Percentiles rank a stretch among this genome's conserved stretches.
Evolutionary conservation across 768 basidiomycete species (phyloP).

Genomic region (Lepiota brunneoincarnata): DNA sequence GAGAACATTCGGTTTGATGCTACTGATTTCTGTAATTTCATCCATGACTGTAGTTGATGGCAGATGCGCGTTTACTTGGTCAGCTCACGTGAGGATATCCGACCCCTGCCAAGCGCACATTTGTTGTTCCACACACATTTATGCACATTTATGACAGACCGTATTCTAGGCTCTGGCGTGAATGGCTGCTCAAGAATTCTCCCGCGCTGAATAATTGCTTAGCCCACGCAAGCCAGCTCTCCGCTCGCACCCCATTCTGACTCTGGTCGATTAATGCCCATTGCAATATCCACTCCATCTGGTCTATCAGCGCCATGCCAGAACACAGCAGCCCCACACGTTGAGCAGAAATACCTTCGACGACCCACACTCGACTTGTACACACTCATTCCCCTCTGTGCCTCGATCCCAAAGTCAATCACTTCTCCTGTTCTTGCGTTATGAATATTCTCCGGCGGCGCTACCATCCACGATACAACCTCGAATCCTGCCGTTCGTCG

Average conservation of each 20-base stretch:
- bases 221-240: slow-evolving; percentile 24
- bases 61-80: too few relatives aligned
- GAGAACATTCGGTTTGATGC: slow-evolving; percentile 46
- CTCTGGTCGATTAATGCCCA: slow-evolving; percentile 27
- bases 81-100: too few relatives aligned
- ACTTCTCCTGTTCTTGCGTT: background rate
- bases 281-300: slow-evolving; percentile 23
- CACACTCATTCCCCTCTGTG: slow-evolving; percentile 24
- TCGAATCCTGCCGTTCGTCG: slow-evolving; percentile 25
- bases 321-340: slow-evolving; percentile 28
- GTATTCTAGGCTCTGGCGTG: too few relatives aligned
- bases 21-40: slow-evolving; percentile 49
- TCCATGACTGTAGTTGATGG: slow-evolving; percentile 28
- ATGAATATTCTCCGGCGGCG: slow-evolving; percentile 26
- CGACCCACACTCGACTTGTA: slow-evolving; percentile 27
- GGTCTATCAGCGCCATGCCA: slow-evolving; percentile 22
- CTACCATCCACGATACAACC: slow-evolving; percentile 27
- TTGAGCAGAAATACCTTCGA: slow-evolving; percentile 27
- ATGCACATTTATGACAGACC: too few relatives aligned
- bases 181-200: too few relatives aligned
- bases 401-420: background rate
- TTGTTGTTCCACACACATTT: too few relatives aligned
- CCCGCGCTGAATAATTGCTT: too few relatives aligned
- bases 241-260: slow-evolving; percentile 23
- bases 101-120: too few relatives aligned